phyloP scores from a whole-genome alignment of 2,329 filamentous ascomycete genomes.

The Aspergillus eucalypticola region DNA sequence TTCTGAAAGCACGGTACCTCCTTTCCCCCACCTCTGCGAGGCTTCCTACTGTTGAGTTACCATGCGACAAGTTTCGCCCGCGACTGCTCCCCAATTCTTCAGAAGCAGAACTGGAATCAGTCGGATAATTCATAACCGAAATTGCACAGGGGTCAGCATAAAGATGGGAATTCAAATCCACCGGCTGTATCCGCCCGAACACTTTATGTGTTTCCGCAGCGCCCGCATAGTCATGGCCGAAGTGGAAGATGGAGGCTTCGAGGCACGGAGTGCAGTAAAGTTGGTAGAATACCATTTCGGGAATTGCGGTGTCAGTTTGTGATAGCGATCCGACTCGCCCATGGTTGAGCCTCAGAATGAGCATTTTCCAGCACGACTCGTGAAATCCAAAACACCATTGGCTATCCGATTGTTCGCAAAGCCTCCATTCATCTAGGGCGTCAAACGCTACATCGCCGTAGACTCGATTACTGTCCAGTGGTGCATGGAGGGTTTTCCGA shows the following conservation, averaged over 20 bases:
- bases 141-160: constrained; percentile 14
- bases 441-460: neutral
- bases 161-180: too few species aligned
- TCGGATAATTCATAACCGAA: neutral
- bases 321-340: neutral
- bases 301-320: neutral
- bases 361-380: constrained; percentile 17
- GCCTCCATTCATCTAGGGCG: constrained; percentile 5
- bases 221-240: too few species aligned
- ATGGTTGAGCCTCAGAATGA: constrained; percentile 7
- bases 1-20: neutral
- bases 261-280: constrained; percentile 14
- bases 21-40: too few species aligned
- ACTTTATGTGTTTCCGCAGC: too few species aligned
- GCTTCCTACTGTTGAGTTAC: too few species aligned
- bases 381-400: constrained; percentile 13
- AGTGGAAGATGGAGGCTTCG: neutral
- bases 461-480: neutral
- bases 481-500: constrained; percentile 1
- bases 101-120: neutral
- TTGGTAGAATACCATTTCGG: constrained; percentile 9
- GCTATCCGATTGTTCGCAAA: constrained; percentile 4
- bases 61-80: too few species aligned
- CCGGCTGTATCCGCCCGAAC: too few species aligned
- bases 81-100: too few species aligned